Evolutionary conservation across 305 asterid species (phyloP), one percentile per base, ranked within the genome.

Genomic region (Fraxinus dipetala): DNA sequence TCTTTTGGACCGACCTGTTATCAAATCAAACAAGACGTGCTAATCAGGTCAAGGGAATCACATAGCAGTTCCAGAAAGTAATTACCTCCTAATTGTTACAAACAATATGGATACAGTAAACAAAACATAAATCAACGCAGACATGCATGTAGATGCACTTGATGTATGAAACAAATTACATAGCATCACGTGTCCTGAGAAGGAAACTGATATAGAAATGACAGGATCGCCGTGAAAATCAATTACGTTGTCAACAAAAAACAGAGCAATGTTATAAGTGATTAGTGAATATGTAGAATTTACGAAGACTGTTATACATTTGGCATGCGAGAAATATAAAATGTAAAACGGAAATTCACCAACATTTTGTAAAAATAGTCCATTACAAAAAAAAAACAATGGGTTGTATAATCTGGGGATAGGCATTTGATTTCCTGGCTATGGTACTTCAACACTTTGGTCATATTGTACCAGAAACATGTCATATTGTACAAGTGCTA

Each of bases 1-100:
- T 96, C 99, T 86, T 96, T 96, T 5, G 85, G 89, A 13, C 98
- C 98, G 9, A 93, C 97, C 97, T 96, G 84, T 61, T 48, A 81
- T 78, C 72, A 87, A 78, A 73, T 78, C 5, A 79, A 82, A 78
- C 61, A 82, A 79, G n/a, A 70, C 0, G 6, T 2, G n/a, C n/a
- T 10, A 24, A 3, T 70, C 40, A 31, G 75, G 73, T 67, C 73
- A 11, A 63, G 72, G 72, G 32, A 63, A 63, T 63, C 34, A 26
- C 40, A 26, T n/a, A 54, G 16, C 73, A 65, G 73, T 26, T 26
- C 36, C 65, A 67, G 18, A 28, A 67, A 67, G 9, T 28, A 67
- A 63, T 61, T 22, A 61, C 5, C 30, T 61, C 70, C 38, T 69
- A 26, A 26, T 28, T 69, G 36, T 13, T 61, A n/a, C 38, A 69